A percentile compares a stretch with the other conserved stretches of the same genome.
Evolutionary conservation across 306 rosid species (phyloP).

Genomic region (Potentilla sterilis): DNA sequence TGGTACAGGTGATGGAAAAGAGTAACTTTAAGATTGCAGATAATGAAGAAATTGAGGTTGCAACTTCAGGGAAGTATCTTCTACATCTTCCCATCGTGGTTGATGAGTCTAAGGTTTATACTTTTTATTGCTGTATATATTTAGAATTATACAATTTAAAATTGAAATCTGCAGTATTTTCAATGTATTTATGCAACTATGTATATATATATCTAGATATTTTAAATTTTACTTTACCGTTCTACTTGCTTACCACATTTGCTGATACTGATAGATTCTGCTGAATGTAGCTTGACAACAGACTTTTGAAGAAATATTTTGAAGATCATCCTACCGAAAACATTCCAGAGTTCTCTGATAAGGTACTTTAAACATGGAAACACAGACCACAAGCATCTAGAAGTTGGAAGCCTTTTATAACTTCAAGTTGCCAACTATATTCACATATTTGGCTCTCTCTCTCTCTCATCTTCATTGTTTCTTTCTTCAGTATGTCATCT

Average conservation of each 20-base stretch:
- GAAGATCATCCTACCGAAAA: slow-evolving; percentile 49
- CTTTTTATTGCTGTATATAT: slow-evolving; percentile 16
- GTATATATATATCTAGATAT: not conserved
- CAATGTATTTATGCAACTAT: not conserved
- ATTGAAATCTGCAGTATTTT: not conserved
- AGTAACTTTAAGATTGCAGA: slow-evolving; percentile 86
- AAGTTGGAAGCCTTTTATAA: not conserved
- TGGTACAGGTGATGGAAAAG: slow-evolving; percentile 79
- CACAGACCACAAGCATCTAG: not conserved
- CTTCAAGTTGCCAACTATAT: not conserved
- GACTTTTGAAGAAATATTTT: slow-evolving; percentile 72
- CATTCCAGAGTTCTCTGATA: slow-evolving; percentile 82
- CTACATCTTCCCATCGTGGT: slow-evolving; percentile 90
- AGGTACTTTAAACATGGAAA: slow-evolving; percentile 45
- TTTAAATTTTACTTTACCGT: slow-evolving; percentile 11
- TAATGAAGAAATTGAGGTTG: slow-evolving; percentile 79
- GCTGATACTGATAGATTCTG: slow-evolving; percentile 19
- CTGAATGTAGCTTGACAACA: slow-evolving; percentile 79
- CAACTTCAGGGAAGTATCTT: slow-evolving; percentile 88
- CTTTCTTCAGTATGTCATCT: slow-evolving; percentile 67
- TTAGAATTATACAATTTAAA: not conserved
- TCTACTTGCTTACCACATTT: slow-evolving; percentile 27
- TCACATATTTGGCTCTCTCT: not conserved
- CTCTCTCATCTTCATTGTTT: slow-evolving; percentile 13
- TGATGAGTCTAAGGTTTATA: slow-evolving; percentile 83